phyloP scores from a whole-genome alignment of 768 basidiomycete genomes.

The Macrocybe gigantea region DNA sequence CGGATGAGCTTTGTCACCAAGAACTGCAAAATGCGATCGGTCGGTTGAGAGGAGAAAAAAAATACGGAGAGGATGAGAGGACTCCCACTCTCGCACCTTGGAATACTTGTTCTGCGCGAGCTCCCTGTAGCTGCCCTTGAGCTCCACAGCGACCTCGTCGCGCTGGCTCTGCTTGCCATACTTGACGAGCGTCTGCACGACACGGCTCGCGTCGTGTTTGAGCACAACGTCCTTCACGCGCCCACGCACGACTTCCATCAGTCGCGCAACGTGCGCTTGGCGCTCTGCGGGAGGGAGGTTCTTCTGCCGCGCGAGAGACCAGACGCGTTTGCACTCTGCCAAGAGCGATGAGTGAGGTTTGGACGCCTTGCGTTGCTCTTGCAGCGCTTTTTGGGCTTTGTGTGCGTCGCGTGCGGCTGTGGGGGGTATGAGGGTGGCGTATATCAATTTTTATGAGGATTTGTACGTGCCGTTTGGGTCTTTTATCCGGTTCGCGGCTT shows the following conservation, averaged over 20 bases:
- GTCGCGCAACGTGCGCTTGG: conserved; percentile 62
- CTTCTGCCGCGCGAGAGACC: conserved; percentile 73
- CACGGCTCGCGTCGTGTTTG: conserved; percentile 90
- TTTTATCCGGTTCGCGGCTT: conserved; percentile 24
- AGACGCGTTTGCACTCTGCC: conserved; percentile 66
- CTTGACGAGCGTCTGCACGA: conserved; percentile 78
- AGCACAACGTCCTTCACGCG: conserved; percentile 81
- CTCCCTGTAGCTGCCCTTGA: conserved; percentile 74
- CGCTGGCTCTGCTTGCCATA: conserved; percentile 72
- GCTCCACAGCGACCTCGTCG: conserved; percentile 75
- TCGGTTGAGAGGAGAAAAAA: background rate
- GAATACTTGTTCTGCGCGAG: conserved; percentile 87
- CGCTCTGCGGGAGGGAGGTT: conserved; percentile 66
- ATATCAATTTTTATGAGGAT: conserved; percentile 2
- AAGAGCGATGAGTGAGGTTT: conserved; percentile 75
- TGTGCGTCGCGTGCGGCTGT: conserved; percentile 65
- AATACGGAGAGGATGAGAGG: background rate
- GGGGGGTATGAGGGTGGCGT: conserved; percentile 1
- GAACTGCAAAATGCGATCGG: conserved; percentile 40
- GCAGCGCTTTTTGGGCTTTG: conserved; percentile 60
- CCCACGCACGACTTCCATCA: conserved; percentile 76
- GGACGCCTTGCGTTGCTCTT: conserved; percentile 65
- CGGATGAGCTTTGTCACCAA: conserved; percentile 77
- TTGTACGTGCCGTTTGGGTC: conserved; percentile 52
- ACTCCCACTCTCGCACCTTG: conserved; percentile 45